Base-by-base conservation (phyloP, 2,329 filamentous ascomycete genomes). In the Gremmenia infestans region DNA sequence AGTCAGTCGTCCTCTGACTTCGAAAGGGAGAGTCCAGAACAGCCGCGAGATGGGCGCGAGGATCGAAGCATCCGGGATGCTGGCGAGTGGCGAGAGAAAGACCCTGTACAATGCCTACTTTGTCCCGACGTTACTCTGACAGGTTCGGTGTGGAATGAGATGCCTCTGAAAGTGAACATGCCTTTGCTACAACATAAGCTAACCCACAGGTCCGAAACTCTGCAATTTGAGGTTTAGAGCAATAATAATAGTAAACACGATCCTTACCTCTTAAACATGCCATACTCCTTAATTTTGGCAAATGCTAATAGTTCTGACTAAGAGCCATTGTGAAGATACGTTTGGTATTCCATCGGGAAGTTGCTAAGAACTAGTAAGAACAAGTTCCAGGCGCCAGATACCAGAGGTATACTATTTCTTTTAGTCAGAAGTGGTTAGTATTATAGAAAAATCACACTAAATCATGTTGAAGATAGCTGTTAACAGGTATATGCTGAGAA, bases 191-290 rank as follows among this genome's bases (percentile, higher is more conserved):
- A 19, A 19, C 19, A 19, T 19, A 19, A 19, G 19, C 19, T 19
- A 25, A 4, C 23, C 23, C 23, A 4, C 6, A 5, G 23, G 23
- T 6, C 23, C 23, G 23, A 25, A 6, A 25, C 23, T 25, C 23
- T 25, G 23, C 23, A 25, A 25, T 6, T 25, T 25, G 4, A 25
- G 23, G 23, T 25, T 25, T 4, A 25, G 23, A 25, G 23, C 23
- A 25, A 4, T 6, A 25, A 25, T 25, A 15, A 52, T 22, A 23
- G 43, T 54, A 28, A 54, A 54, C 11, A 54, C 52, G 9, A 14
- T 49, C 52, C 9, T 39, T n/a, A 54, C 35, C 28, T 54, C 43
- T 49, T n/a, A 22, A 54, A 54, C 52, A 54, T 49, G n/a, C 52
- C 52, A 22, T 46, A 54, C 42, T 54, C 52, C 5, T 49, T 11